Conservation (phyloP, 2,329 filamentous ascomycete genomes). For the Didymella segeticola region DNA sequence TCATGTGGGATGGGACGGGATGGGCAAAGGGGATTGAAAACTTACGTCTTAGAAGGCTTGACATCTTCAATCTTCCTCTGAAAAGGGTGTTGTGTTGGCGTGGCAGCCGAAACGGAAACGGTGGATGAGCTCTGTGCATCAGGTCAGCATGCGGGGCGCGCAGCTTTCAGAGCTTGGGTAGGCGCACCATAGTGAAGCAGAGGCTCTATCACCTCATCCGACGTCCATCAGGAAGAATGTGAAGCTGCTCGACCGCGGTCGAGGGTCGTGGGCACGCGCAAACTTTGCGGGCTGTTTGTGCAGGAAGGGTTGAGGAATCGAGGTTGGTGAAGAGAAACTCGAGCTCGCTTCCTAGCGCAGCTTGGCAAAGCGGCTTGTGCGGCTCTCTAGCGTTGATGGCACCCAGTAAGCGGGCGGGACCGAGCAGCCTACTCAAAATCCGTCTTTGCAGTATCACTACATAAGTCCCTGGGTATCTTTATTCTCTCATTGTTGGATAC, state of each 20-base stretch:
- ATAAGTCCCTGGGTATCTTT: slow-evolving; percentile 22
- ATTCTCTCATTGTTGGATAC: slow-evolving; percentile 12
- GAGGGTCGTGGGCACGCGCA: slow-evolving; percentile 39
- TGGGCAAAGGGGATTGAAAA: slow-evolving; percentile 16
- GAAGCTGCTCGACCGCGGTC: slow-evolving; percentile 42
- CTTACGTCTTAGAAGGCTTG: slow-evolving; percentile 89
- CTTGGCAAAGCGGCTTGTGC: slow-evolving; percentile 27
- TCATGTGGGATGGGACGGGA: slow-evolving; percentile 67
- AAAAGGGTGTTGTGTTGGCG: slow-evolving; percentile 75
- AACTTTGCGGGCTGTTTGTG: slow-evolving; percentile 37
- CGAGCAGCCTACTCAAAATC: slow-evolving; percentile 22
- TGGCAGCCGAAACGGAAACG: slow-evolving; percentile 75
- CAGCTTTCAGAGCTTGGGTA: background rate
- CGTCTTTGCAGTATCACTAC: slow-evolving; percentile 24
- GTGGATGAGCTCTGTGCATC: slow-evolving; percentile 65
- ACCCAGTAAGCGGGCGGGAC: slow-evolving; percentile 22
- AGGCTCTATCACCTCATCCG: slow-evolving; percentile 41
- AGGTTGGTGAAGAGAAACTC: slow-evolving; percentile 35
- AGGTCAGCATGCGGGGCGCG: slow-evolving; percentile 22
- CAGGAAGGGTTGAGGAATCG: slow-evolving; percentile 27
- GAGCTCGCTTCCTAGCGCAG: slow-evolving; percentile 34
- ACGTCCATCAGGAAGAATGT: slow-evolving; percentile 43
- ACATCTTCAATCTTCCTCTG: slow-evolving; percentile 82
- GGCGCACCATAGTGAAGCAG: slow-evolving; percentile 47
- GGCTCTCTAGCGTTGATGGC: slow-evolving; percentile 4